These are phyloP conservation scores for Aspergillus steynii DNA, from an alignment of 495 filamentous ascomycete species.

Conservation along the genomic window DNA sequence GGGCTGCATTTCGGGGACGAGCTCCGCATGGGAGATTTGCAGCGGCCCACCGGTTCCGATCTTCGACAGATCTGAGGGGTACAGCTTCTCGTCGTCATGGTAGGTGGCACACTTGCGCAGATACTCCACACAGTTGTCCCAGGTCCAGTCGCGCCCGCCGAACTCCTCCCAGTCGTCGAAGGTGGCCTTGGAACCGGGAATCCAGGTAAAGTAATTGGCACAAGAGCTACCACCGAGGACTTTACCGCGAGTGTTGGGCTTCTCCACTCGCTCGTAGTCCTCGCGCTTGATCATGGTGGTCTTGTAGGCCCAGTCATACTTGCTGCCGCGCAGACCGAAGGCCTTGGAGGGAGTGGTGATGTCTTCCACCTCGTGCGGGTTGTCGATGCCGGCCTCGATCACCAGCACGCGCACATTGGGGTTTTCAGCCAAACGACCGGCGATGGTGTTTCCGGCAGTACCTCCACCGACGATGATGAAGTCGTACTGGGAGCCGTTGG, in stretches of 20 bases:
- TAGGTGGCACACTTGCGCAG: constrained; percentile 59
- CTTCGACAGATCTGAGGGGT: constrained; percentile 40
- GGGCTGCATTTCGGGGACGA: constrained; percentile 51
- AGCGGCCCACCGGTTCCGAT: constrained; percentile 53
- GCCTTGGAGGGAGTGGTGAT: constrained; percentile 48
- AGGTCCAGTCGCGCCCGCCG: constrained; percentile 58
- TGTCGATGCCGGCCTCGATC: constrained; percentile 51
- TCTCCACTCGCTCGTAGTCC: constrained; percentile 62
- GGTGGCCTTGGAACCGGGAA: constrained; percentile 52
- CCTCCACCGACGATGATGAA: constrained; percentile 54
- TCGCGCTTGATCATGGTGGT: constrained; percentile 61
- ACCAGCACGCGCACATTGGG: constrained; percentile 52
- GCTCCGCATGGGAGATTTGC: constrained; percentile 56
- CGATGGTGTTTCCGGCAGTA: constrained; percentile 59
- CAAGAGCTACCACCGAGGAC: constrained; percentile 53
- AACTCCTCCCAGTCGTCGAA: constrained; percentile 60
- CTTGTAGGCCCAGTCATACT: constrained; percentile 65
- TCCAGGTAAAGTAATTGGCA: constrained; percentile 60
- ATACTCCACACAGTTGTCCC: constrained; percentile 51
- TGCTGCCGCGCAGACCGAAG: constrained; percentile 42
- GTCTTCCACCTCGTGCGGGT: constrained; percentile 38
- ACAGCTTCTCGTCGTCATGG: constrained; percentile 49
- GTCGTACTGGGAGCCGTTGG: constrained; percentile 34
- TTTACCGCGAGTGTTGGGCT: constrained; percentile 60
- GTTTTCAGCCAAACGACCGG: constrained; percentile 58